Evolutionary conservation across 768 basidiomycete species (phyloP), one percentile per base, ranked within the genome.

Genomic region (Mycena pura): DNA sequence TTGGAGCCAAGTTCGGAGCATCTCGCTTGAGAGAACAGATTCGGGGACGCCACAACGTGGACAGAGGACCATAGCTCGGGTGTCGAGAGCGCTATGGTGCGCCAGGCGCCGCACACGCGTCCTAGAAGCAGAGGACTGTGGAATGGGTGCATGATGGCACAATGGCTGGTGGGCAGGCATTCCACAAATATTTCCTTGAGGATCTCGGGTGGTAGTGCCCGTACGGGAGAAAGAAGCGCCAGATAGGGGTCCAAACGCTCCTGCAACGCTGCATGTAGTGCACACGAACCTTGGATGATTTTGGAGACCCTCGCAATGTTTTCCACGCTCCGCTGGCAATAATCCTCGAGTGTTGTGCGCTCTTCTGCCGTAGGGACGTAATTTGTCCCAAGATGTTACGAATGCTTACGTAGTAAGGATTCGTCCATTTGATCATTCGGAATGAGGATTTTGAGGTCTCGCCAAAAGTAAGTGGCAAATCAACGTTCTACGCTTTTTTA

Each of bases 331-430:
- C 3, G n/a, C 19, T 15, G n/a, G 17, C 49, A 31, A 41, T 45
- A 59, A 2, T 32, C 15, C 19, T 44, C 17, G 57, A 59, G n/a
- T 6, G 15, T 3, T 14, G 8, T 36, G 0, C 43, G 57, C 21
- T 59, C 57, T 13, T 14, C 3, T 5, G 6, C 22, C 15, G 49
- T 17, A 5, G 57, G 43, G 11, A 52, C 49, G 32, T 59, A 59
- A 27, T 59, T 59, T 13, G 57, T 59, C 13, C 43, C 49, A 6
- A 59, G 57, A 15, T 13, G 49, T n/a, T n/a, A n/a, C n/a, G n/a
- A n/a, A n/a, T n/a, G n/a, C n/a, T n/a, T n/a, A n/a, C n/a, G n/a
- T n/a, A n/a, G n/a, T n/a, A n/a, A n/a, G n/a, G n/a, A n/a, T n/a
- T n/a, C n/a, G n/a, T n/a, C n/a, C n/a, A n/a, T n/a, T n/a, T n/a